Evolutionary conservation across 2,329 filamentous ascomycete species (phyloP).

Genomic region (Penicillium sp.): DNA sequence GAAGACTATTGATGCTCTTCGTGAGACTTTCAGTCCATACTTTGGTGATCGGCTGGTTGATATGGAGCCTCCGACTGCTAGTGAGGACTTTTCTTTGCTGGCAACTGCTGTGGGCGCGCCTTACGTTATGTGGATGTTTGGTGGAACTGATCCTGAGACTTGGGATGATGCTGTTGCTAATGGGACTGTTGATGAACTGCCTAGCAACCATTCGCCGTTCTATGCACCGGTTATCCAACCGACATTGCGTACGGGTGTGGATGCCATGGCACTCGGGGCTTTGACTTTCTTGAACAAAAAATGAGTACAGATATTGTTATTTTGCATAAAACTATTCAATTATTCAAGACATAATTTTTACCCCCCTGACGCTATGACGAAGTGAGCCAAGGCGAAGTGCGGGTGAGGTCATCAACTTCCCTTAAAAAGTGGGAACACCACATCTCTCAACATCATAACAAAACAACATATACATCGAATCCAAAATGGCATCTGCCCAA

Average conservation of each 20-base stretch:
- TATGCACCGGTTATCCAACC: constrained; percentile 60
- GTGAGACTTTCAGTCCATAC: constrained; percentile 47
- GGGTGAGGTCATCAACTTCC: constrained; percentile 5
- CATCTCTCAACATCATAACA: not conserved
- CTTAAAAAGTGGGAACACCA: not conserved
- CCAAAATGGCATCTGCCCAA: constrained; percentile 1
- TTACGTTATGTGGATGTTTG: constrained; percentile 57
- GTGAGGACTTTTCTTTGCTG: constrained; percentile 60
- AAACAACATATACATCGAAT: not conserved
- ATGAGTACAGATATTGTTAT: not conserved
- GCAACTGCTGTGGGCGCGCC: constrained; percentile 53
- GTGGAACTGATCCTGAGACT: constrained; percentile 49
- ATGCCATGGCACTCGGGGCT: constrained; percentile 53
- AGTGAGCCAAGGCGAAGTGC: not conserved
- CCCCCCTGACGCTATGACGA: not conserved
- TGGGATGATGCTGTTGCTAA: constrained; percentile 53
- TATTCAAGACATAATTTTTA: not conserved
- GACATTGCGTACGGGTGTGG: constrained; percentile 53
- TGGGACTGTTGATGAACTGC: constrained; percentile 50
- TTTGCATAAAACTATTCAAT: not conserved
- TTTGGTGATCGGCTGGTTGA: constrained; percentile 46
- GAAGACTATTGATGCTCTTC: constrained; percentile 43
- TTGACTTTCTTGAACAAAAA: constrained; percentile 39
- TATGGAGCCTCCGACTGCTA: constrained; percentile 46
- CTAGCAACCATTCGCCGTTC: constrained; percentile 58